These are phyloP conservation scores for Psidium friedrichsthalianum DNA, from an alignment of 345 rosid species.

Conservation along the genomic window DNA sequence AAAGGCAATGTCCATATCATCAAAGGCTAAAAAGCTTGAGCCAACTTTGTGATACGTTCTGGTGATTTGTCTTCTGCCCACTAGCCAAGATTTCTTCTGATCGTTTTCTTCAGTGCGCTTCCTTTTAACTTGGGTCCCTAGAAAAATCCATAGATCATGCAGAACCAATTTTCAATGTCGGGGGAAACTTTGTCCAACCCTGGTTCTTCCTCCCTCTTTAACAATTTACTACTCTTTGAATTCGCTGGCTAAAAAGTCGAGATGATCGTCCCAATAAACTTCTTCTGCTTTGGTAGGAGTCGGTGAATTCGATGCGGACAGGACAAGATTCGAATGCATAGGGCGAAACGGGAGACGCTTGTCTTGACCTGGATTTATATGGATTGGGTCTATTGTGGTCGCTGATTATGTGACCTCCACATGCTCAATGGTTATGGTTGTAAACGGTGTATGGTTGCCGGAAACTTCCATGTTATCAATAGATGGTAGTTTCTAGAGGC, in stretches of 20 bases:
- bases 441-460: rapidly evolving
- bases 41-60: not conserved
- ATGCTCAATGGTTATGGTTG: not conserved
- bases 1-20: not conserved
- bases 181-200: not conserved
- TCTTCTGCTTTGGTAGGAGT: not conserved
- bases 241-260: not conserved
- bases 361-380: not conserved
- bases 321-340: not conserved
- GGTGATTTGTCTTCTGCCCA: not conserved
- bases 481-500: not conserved
- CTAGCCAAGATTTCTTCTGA: not conserved
- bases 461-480: not conserved
- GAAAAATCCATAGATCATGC: not conserved
- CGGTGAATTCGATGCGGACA: not conserved
- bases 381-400: too few species aligned
- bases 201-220: not conserved
- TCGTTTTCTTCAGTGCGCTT: not conserved
- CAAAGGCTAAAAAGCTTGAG: not conserved
- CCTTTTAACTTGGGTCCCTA: not conserved
- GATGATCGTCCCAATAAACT: not conserved
- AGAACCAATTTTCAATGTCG: not conserved
- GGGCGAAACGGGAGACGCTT: not conserved
- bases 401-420: not conserved
- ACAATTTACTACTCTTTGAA: not conserved